Base-by-base conservation (phyloP, 176 grass and related monocot genomes). In the Puya raimondii region DNA sequence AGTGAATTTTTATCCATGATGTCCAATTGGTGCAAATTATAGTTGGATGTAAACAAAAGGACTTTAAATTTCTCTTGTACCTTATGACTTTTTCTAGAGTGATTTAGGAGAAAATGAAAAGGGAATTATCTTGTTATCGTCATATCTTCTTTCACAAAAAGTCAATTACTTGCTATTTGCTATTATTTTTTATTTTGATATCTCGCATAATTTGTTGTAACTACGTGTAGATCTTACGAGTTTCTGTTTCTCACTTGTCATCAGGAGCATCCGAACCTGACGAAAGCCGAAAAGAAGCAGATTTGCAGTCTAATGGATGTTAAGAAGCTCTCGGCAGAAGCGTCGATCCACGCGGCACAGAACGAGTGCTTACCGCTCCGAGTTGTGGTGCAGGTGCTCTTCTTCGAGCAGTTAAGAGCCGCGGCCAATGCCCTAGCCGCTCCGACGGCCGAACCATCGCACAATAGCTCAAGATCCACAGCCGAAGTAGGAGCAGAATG, bases 291-390 rank as follows among this genome's bases (percentile, higher is more conserved):
- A 10, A 93, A 91, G 73, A 99, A 94, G 80, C 70, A 12, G 53
- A 88, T 99, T 33, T 99, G 87, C 57, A 50, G 87, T 15, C 70
- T 99, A 51, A 78, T 99, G 80, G 85, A 99, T 42, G 95, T 88
- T 29, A 93, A 89, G 83, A 94, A 86, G 73, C 85, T 99, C 71
- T 91, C 90, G 0, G 64, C 83, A 21, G 87, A 99, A 72, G 95
- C 85, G 51, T 91, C 82, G 33, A 68, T 86, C 61, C 90, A 99
- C 13, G 87, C 95, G 2, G 88, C 90, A 5, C 95, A 99, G 78
- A 99, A 99, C 12, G 90, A 99, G 70, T 78, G 82, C 54, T 81
- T 99, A 66, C 95, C 90, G 6, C 95, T 99, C 42, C 84, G 95
- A 47, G 73, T 91, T 16, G 87, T 99, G 67, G 95, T 99, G 11